A percentile compares a stretch with the other conserved stretches of the same genome.
These are phyloP conservation scores for Solanum bukasovii DNA, from an alignment of 257 asterid genomes.

Conservation along the genomic window DNA sequence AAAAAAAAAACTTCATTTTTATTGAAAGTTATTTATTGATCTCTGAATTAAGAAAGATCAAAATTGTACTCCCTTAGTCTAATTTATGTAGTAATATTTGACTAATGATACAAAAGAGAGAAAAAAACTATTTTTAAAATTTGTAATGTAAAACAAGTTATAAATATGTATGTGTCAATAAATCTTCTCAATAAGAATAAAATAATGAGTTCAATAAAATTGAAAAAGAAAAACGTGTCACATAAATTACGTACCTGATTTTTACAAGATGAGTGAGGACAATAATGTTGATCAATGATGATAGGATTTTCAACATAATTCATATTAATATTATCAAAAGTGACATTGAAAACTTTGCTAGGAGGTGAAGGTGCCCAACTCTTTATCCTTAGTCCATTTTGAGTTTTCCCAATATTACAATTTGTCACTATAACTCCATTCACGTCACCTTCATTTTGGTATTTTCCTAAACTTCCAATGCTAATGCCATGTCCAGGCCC, in stretches of 20 bases:
- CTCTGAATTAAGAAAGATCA: neutral
- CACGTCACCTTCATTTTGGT: neutral
- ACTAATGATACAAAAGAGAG: neutral
- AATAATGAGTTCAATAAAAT: no score
- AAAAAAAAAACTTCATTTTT: neutral
- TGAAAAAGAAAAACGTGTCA: neutral
- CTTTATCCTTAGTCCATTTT: slow-evolving; percentile 11
- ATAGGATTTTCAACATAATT: neutral
- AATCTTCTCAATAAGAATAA: no score
- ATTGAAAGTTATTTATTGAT: neutral
- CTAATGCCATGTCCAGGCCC: slow-evolving; percentile 22
- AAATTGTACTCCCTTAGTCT: neutral
- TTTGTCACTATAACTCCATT: neutral
- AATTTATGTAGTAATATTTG: neutral
- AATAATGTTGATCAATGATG: slow-evolving; percentile 13
- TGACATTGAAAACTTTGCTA: neutral
- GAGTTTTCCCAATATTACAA: neutral
- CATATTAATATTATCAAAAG: neutral
- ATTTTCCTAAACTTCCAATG: slow-evolving; percentile 11
- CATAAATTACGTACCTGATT: neutral
- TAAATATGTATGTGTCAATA: neutral
- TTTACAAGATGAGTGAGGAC: neutral
- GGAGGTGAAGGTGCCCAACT: slow-evolving; percentile 17
- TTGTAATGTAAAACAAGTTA: neutral
- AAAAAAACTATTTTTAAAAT: neutral